Conservation (phyloP, 202 grass and related monocot genomes). For the Elaeis oleifera region DNA sequence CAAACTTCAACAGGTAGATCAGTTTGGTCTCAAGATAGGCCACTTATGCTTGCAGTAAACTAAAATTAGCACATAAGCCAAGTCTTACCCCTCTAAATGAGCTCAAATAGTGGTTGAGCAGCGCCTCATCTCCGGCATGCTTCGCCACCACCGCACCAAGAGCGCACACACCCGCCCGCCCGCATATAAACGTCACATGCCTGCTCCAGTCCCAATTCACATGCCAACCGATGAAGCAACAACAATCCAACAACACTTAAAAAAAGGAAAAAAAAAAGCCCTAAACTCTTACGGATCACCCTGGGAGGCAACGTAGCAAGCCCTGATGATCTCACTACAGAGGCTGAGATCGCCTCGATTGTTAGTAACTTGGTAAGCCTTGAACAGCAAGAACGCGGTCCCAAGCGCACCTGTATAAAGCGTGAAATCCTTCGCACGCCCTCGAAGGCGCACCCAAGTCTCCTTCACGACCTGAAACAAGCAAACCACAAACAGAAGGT, state of each 20-base stretch:
- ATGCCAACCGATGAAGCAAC: too few species aligned
- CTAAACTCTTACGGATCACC: not conserved
- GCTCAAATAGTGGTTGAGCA: conserved; percentile 14
- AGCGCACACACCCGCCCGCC: conserved; percentile 15
- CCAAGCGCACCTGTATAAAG: conserved; percentile 18
- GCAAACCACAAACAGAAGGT: conserved; percentile 1
- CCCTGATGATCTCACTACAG: conserved; percentile 15
- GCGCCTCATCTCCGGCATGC: conserved; percentile 5
- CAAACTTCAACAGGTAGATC: too few species aligned
- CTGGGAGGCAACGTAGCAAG: conserved; percentile 4
- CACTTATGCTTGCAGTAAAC: too few species aligned
- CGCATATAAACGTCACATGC: conserved; percentile 20
- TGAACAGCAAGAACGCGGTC: conserved; percentile 15
- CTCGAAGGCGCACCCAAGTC: conserved; percentile 6
- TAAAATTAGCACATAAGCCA: too few species aligned
- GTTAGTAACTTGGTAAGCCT: conserved; percentile 12
- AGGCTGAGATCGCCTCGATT: conserved; percentile 1
- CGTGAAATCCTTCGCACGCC: conserved; percentile 10
- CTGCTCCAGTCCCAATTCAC: not conserved
- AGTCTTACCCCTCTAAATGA: conserved; percentile 14
- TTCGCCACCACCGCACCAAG: conserved; percentile 12
- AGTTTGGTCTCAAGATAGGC: too few species aligned
- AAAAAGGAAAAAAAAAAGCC: too few species aligned
- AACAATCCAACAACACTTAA: too few species aligned
- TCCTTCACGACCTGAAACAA: conserved; percentile 47